These are phyloP conservation scores for Lichtheimia ornata DNA, from an alignment of 371 early-diverging fungal species.

Conservation along the genomic window DNA sequence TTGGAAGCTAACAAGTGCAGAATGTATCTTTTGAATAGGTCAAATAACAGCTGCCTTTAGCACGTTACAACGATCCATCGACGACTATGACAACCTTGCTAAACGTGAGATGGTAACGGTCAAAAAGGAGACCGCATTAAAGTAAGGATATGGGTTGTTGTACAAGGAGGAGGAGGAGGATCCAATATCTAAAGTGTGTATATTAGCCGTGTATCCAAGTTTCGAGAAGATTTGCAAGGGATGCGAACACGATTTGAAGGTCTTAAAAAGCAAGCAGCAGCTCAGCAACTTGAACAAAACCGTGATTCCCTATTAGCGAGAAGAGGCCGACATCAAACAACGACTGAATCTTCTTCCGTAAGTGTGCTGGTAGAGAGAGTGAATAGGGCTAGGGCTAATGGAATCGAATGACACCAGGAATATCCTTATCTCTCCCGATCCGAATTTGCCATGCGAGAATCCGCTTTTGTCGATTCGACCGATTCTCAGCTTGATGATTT, in stretches of 20 bases:
- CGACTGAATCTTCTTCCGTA: slow-evolving; percentile 2
- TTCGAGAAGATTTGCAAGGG: slow-evolving; percentile 64
- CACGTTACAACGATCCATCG: slow-evolving; percentile 67
- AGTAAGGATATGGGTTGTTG: slow-evolving; percentile 51
- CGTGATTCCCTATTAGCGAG: slow-evolving; percentile 52
- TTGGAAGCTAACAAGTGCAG: background rate
- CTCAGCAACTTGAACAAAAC: slow-evolving; percentile 44
- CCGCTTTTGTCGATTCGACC: slow-evolving; percentile 55
- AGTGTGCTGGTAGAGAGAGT: background rate
- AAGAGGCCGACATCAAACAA: slow-evolving; percentile 21
- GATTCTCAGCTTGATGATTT: slow-evolving; percentile 73
- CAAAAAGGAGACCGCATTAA: slow-evolving; percentile 75
- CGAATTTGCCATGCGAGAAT: slow-evolving; percentile 45
- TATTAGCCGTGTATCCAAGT: slow-evolving; percentile 63
- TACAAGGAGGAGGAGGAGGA: background rate
- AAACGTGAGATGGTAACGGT: slow-evolving; percentile 73
- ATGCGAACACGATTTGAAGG: slow-evolving; percentile 57
- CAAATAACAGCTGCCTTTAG: slow-evolving; percentile 71
- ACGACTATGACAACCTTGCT: slow-evolving; percentile 73
- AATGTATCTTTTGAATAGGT: slow-evolving; percentile 40
- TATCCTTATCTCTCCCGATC: slow-evolving; percentile 44
- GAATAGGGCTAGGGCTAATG: too few relatives aligned
- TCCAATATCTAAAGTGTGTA: background rate
- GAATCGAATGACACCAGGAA: too few relatives aligned
- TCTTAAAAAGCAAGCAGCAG: slow-evolving; percentile 58